A percentile compares a stretch with the other conserved stretches of the same genome.
These are phyloP conservation scores for Mitragyna speciosa DNA, from an alignment of 257 asterid species.

Conservation along the genomic window DNA sequence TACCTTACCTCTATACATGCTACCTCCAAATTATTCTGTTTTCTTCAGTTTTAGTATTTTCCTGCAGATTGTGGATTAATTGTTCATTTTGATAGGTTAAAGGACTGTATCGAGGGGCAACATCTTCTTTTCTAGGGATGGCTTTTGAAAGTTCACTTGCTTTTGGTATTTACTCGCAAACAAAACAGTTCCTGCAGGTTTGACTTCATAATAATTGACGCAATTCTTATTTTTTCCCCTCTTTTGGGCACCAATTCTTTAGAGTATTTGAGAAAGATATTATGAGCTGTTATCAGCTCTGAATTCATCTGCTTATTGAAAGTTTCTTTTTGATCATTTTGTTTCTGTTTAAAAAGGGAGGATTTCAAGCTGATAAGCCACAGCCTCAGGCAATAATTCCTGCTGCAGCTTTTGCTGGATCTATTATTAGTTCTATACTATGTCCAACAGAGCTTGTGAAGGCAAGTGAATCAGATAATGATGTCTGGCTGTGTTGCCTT, in stretches of 20 bases:
- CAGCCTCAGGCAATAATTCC: slow-evolving; percentile 67
- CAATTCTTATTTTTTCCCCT: neutral
- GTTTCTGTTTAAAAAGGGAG: slow-evolving; percentile 51
- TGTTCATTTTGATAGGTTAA: slow-evolving; percentile 54
- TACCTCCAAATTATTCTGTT: neutral
- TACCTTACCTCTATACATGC: neutral
- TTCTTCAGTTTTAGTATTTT: neutral
- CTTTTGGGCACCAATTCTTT: neutral
- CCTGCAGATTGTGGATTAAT: slow-evolving; percentile 8
- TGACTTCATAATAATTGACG: slow-evolving; percentile 9
- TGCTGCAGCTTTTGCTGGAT: slow-evolving; percentile 81
- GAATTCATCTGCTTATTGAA: neutral
- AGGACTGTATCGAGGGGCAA: slow-evolving; percentile 91
- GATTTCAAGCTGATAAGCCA: slow-evolving; percentile 51
- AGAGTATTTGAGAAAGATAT: slow-evolving; percentile 7
- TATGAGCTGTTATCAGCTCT: neutral
- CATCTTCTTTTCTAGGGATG: slow-evolving; percentile 90
- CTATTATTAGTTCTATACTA: slow-evolving; percentile 71
- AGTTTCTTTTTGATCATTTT: slow-evolving; percentile 7
- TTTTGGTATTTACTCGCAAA: slow-evolving; percentile 89
- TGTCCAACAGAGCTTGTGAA: slow-evolving; percentile 92
- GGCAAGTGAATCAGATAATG: slow-evolving; percentile 45
- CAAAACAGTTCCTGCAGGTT: slow-evolving; percentile 79
- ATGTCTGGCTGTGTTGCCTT: slow-evolving; percentile 1
- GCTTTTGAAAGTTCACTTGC: slow-evolving; percentile 91